Base-by-base conservation (phyloP, 306 rosid species). In the Dicorynia guianensis region DNA sequence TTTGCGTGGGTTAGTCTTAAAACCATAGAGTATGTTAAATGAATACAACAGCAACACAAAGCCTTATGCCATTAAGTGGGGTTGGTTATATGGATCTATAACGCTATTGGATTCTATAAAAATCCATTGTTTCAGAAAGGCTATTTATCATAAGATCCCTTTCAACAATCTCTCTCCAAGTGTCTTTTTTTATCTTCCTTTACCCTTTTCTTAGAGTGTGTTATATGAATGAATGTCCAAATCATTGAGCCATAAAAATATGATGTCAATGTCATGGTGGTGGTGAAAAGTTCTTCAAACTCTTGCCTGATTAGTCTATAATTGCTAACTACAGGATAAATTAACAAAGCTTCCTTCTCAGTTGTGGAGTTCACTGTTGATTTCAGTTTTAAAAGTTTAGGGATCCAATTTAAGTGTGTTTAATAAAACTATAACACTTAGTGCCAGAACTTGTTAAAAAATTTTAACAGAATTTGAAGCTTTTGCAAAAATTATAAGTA, bases 231-330 rank as follows among this genome's bases (percentile, higher is more conserved):
- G 68, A 3, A 11, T 47, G 12, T 47, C n/a, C 15, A 47, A 11
- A 47, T 10, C 6, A 6, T 52, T 52, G 6, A 35, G 33, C 20
- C 58, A 66, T 43, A 39, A 54, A 40, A 50, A 33, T n/a, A 14
- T 34, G 52, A 35, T 42, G 50, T 48, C 25, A 35, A 47, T 48
- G 63, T 14, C 11, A 14, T 10, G 69, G 49, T 39, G 44, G 34
- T 50, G 33, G 25, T 50, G 53, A 62, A 38, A 49, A 19, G 17
- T 4, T 40, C 25, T 48, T 62, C 39, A 36, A n/a, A 62, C 36
- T 69, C 38, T 60, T 49, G 55, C 49, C 48, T 59, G 70, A 49
- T 62, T 62, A 49, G 63, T 18, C 20, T 62, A 25, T 49, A 59
- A 35, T 73, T 39, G 11, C 43, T 49, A 59, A 35, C 61, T 39